Evolutionary conservation across 2,329 filamentous ascomycete species (phyloP).

Genomic region (Trichoderma afroharzianum): DNA sequence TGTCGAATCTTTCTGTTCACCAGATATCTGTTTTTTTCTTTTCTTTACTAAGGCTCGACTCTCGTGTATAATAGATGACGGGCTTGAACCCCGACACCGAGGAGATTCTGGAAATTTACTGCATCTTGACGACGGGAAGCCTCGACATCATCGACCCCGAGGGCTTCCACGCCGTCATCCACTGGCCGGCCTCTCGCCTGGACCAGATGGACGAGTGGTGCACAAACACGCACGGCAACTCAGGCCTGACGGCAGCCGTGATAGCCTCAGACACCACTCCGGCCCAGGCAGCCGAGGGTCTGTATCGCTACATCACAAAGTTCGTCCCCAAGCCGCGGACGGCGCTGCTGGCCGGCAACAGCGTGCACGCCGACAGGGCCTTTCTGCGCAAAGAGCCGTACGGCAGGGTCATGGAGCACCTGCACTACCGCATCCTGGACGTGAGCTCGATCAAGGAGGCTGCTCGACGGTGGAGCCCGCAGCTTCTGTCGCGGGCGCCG

Average conservation of each 20-base stretch:
- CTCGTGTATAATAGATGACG: slow-evolving; percentile 72
- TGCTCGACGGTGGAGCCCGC: slow-evolving; percentile 69
- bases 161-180: slow-evolving; percentile 78
- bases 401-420: slow-evolving; percentile 64
- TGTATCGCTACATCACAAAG: slow-evolving; percentile 74
- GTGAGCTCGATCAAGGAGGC: slow-evolving; percentile 93
- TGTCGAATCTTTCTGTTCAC: neutral
- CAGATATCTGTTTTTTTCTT: neutral
- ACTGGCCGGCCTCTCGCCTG: slow-evolving; percentile 67
- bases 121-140: slow-evolving; percentile 80
- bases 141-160: slow-evolving; percentile 70
- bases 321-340: slow-evolving; percentile 63
- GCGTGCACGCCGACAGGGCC: slow-evolving; percentile 81
- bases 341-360: slow-evolving; percentile 85
- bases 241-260: slow-evolving; percentile 77
- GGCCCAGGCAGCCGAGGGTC: slow-evolving; percentile 64
- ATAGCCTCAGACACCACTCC: slow-evolving; percentile 69
- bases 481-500: slow-evolving; percentile 56
- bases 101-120: slow-evolving; percentile 86
- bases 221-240: slow-evolving; percentile 69
- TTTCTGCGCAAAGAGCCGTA: slow-evolving; percentile 78
- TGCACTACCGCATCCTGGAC: slow-evolving; percentile 89
- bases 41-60: neutral
- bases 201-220: slow-evolving; percentile 89
- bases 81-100: slow-evolving; percentile 67